Conservation (phyloP, 306 rosid genomes). For the Medicago ruthenica region DNA sequence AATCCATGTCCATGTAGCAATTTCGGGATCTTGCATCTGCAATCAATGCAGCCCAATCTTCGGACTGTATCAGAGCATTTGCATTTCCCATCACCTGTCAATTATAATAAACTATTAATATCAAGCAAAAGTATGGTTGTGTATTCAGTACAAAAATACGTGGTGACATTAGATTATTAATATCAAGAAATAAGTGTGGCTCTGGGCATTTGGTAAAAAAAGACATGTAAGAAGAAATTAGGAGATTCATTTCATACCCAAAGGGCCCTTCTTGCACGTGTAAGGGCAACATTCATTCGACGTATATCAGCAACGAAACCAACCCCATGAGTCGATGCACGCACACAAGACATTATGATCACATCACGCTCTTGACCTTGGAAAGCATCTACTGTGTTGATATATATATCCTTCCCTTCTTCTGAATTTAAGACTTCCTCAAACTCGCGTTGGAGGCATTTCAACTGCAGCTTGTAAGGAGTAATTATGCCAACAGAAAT, state of each 20-base stretch:
- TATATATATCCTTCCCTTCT: constrained; percentile 92
- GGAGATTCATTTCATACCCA: constrained; percentile 68
- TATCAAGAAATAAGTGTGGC: too few relatives aligned
- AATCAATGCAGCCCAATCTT: constrained; percentile 93
- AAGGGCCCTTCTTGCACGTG: constrained; percentile 96
- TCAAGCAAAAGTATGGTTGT: constrained; percentile 8
- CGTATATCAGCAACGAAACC: constrained; percentile 97
- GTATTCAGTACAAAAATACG: background rate
- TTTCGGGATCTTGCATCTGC: constrained; percentile 80
- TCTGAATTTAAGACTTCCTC: constrained; percentile 87
- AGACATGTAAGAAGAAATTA: background rate
- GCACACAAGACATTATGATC: constrained; percentile 97
- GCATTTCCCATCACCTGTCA: constrained; percentile 98
- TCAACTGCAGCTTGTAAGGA: constrained; percentile 95
- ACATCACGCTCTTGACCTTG: constrained; percentile 99
- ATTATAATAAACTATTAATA: constrained; percentile 34
- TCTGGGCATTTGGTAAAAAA: too few relatives aligned
- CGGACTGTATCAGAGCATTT: constrained; percentile 77
- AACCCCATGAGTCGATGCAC: constrained; percentile 93
- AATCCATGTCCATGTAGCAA: constrained; percentile 88
- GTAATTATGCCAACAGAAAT: constrained; percentile 92
- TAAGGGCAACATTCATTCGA: constrained; percentile 97
- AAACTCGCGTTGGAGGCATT: constrained; percentile 94
- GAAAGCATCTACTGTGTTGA: constrained; percentile 98
- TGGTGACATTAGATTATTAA: too few relatives aligned